Evolutionary conservation across 805 yeast species (phyloP).

Genomic region (Candida broadrunensis): DNA sequence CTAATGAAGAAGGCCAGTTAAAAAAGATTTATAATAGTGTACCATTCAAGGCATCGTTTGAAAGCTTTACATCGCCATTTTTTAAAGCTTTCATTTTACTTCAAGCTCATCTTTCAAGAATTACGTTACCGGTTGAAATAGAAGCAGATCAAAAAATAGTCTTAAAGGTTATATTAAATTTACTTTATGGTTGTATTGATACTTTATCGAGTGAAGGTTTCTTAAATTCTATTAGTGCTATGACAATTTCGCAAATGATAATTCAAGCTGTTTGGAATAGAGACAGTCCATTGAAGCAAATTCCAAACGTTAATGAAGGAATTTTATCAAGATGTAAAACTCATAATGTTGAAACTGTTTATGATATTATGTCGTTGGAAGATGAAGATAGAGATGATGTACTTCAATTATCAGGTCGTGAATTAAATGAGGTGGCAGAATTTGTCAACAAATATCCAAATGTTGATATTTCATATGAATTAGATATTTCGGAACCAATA

Average conservation of each 20-base stretch:
- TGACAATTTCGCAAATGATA: conserved; percentile 87
- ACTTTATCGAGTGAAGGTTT: conserved; percentile 76
- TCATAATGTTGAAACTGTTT: conserved; percentile 63
- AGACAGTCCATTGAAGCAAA: conserved; percentile 74
- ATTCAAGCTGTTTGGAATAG: conserved; percentile 84
- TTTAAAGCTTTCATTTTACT: conserved; percentile 71
- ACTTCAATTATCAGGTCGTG: conserved; percentile 48
- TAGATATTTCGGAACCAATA: conserved; percentile 39
- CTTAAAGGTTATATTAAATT: conserved; percentile 44
- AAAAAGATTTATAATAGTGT: conserved; percentile 51
- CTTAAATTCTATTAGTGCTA: conserved; percentile 71
- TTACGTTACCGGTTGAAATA: conserved; percentile 58
- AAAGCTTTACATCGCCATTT: conserved; percentile 48
- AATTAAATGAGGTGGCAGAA: conserved; percentile 68
- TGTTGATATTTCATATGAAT: conserved; percentile 60
- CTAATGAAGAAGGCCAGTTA: conserved; percentile 52
- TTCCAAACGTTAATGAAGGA: conserved; percentile 61
- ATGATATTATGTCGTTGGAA: conserved; percentile 76
- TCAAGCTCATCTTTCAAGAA: conserved; percentile 78
- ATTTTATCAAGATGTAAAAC: conserved; percentile 54
- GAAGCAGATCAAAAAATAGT: conserved; percentile 53
- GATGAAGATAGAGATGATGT: conserved; percentile 70
- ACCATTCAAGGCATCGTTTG: conserved; percentile 54
- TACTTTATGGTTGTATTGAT: conserved; percentile 72
- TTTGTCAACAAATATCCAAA: conserved; percentile 91